These are phyloP conservation scores for Stachybotrys elegans DNA, from an alignment of 2,329 filamentous ascomycete species.

Conservation along the genomic window DNA sequence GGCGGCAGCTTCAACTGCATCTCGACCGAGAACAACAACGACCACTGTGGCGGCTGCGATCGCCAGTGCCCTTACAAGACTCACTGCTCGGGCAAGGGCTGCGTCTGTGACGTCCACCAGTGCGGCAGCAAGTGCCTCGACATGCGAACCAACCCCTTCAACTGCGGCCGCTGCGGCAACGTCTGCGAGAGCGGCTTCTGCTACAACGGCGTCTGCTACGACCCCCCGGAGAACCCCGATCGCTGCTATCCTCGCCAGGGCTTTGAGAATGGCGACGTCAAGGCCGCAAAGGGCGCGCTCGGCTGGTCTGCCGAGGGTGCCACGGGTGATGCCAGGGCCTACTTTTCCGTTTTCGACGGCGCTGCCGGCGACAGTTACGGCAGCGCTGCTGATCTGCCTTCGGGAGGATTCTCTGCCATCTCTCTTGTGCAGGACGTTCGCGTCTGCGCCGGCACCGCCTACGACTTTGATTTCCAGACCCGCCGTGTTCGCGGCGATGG, in stretches of 20 bases:
- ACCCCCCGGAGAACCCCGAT: not conserved
- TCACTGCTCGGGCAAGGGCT: not conserved
- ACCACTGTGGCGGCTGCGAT: not conserved
- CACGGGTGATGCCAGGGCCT: not conserved
- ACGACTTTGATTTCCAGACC: not conserved
- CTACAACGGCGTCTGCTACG: not conserved
- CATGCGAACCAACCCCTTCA: not conserved
- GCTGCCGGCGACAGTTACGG: not conserved
- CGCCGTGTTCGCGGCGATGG: not conserved
- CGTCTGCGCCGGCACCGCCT: not conserved
- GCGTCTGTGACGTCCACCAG: not conserved
- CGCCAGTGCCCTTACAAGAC: not conserved
- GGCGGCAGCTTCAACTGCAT: not conserved
- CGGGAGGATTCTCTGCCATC: not conserved
- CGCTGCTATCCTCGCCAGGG: not conserved
- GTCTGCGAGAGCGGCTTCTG: not conserved
- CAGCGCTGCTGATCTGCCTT: not conserved
- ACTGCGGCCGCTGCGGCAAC: not conserved
- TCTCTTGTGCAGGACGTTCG: not conserved
- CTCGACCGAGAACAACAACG: slow-evolving; percentile 1
- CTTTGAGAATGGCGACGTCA: not conserved
- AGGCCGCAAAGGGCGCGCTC: not conserved
- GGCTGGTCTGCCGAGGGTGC: not conserved
- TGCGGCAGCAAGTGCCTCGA: not conserved
- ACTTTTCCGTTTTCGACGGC: not conserved